Base-by-base conservation (phyloP, 2,329 filamentous ascomycete genomes). In the Bipolaris cookei region DNA sequence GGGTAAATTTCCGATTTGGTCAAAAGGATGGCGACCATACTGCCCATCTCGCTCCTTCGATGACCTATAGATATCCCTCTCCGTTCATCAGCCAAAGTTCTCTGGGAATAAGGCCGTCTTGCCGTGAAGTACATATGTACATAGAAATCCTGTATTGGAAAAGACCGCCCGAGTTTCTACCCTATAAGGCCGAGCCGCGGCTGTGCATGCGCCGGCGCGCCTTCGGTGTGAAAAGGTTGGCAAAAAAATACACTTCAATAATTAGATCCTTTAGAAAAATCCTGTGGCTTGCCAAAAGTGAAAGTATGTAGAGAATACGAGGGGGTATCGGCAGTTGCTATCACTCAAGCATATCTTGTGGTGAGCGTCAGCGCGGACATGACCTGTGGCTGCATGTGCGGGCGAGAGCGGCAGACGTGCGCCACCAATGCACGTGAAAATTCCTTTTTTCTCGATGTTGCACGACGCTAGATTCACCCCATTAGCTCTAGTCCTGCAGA, bases 11-110 rank as follows among this genome's bases (percentile, higher is more conserved):
- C 66, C 63, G 2, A 63, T 62, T 42, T 79, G 82, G 37, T 80
- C 77, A 10, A 82, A 41, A 43, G 72, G 61, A 25, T 65, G 69
- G 14, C 49, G 25, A n/a, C 70, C 70, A 18, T 55, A 63, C 82
- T 66, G 0, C 74, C 67, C 2, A 74, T 71, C 18, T 71, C 75
- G 1, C 78, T 77, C 52, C 78, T 76, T 1, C 65, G 20, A 25
- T 25, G 20, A 14, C 79, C 71, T 4, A 52, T 72, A 20, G 72
- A 76, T 8, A 78, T 58, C 7, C 82, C 72, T 57, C 83, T 79
- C 0, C 77, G 73, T n/a, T 75, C 75, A 48, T 82, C 78, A 13
- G 6, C 10, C 2, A 28, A 2, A 10, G 2, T 1, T 3, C 25
- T 28, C 7, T 21, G 16, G 13, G n/a, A 7, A 41, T 14, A 8